Percentiles rank a stretch among this genome's conserved stretches.
Evolutionary conservation across 23 red algal species (phyloP).

Genomic region (Cyanidioschyzon merolae): DNA sequence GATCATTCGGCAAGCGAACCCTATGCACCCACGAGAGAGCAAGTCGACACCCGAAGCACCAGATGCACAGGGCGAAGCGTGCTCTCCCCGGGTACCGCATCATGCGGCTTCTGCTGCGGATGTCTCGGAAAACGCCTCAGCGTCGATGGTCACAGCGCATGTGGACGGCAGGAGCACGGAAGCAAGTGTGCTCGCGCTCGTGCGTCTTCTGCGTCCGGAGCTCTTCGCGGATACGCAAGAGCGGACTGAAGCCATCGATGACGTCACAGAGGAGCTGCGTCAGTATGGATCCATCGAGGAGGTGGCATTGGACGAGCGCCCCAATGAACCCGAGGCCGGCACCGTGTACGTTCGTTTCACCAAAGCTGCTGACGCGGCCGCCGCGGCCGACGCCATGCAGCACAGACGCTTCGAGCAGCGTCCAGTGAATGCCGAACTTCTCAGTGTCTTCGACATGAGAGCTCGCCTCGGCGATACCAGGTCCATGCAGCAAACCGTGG

Average conservation of each 20-base stretch:
- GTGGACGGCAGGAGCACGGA: no score
- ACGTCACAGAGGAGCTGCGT: background rate
- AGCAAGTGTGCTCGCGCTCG: background rate
- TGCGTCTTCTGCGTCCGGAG: background rate
- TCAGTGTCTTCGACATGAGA: background rate
- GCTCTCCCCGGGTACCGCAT: background rate
- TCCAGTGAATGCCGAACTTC: background rate
- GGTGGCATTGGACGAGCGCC: background rate
- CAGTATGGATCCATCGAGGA: background rate
- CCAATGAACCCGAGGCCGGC: background rate
- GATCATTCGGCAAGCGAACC: background rate
- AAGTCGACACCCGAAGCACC: background rate
- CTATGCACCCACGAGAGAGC: background rate
- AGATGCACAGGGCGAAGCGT: background rate
- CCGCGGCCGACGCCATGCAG: background rate
- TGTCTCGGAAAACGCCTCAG: background rate
- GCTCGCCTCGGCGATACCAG: background rate
- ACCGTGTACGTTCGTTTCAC: slow-evolving; percentile 3
- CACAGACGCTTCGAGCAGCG: background rate
- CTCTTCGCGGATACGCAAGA: background rate
- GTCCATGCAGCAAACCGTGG: background rate
- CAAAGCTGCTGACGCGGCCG: background rate
- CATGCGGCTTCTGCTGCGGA: background rate
- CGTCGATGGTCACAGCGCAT: no score
- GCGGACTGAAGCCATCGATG: background rate